Conservation (phyloP, 2,329 filamentous ascomycete genomes). For the Xylariomycetidae sp. region DNA sequence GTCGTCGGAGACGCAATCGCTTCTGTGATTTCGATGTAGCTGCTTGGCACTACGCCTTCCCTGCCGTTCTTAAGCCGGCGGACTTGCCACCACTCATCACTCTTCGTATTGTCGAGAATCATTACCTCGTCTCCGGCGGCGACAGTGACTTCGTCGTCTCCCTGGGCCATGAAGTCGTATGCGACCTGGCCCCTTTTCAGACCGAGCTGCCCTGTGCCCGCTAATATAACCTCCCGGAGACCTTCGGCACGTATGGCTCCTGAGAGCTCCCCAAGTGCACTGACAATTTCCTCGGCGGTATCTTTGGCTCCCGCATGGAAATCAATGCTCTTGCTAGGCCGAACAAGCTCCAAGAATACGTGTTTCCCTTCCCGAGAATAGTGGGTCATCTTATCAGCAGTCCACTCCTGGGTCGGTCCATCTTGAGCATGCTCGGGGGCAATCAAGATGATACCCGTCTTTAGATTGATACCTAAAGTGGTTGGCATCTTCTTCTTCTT, state of each 20-base stretch:
- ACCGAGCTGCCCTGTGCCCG: slow-evolving; percentile 60
- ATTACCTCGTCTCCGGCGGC: slow-evolving; percentile 85
- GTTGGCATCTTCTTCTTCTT: slow-evolving; percentile 98
- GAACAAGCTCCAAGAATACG: slow-evolving; percentile 88
- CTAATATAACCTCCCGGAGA: slow-evolving; percentile 79
- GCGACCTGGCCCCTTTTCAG: slow-evolving; percentile 82
- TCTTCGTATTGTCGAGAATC: slow-evolving; percentile 83
- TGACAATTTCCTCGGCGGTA: slow-evolving; percentile 89
- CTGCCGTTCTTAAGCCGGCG: slow-evolving; percentile 84
- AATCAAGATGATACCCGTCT: slow-evolving; percentile 84
- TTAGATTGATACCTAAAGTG: slow-evolving; percentile 89
- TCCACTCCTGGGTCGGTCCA: slow-evolving; percentile 87
- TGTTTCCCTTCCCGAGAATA: slow-evolving; percentile 98
- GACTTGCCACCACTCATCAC: slow-evolving; percentile 98
- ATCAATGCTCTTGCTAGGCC: slow-evolving; percentile 90
- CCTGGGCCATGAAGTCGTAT: slow-evolving; percentile 96
- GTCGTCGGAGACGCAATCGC: slow-evolving; percentile 48
- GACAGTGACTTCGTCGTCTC: slow-evolving; percentile 94
- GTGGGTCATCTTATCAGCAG: slow-evolving; percentile 90
- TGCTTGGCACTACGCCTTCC: slow-evolving; percentile 93
- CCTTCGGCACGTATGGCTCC: slow-evolving; percentile 81
- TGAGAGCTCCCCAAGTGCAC: slow-evolving; percentile 80
- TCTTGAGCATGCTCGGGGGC: slow-evolving; percentile 80
- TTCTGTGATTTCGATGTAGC: slow-evolving; percentile 87
- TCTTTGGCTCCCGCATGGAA: slow-evolving; percentile 97